Base-by-base conservation (phyloP, 2,329 filamentous ascomycete genomes). In the Hansfordia pulvinata region DNA sequence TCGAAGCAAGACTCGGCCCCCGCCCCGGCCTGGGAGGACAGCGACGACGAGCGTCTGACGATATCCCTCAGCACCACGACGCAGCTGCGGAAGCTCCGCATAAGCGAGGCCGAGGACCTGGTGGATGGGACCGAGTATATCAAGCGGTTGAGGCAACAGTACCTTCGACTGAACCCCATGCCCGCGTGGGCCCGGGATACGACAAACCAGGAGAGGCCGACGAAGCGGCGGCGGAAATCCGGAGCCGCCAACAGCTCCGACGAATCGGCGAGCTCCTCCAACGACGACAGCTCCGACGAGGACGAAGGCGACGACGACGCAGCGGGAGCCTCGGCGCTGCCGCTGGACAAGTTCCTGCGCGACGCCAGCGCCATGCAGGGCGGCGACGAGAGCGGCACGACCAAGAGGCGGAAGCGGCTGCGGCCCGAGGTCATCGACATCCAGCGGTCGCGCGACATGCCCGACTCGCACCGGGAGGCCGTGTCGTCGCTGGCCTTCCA, bases 351-450 rank as follows among this genome's bases (percentile, higher is more conserved):
- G 39, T 70, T 94, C 36, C 67, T 96, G 13, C 80, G 84, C 46
- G 74, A 82, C 40, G 72, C 78, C 18, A 69, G 69, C 25, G 67
- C 72, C 19, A 62, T 94, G 25, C 74, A 69, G 17, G 64, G 62
- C 10, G 45, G 54, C 13, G 59, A 57, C 12, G 54, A 55, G 4
- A 42, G 56, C 12, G 80, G 72, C 50, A 69, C 68, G 46, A 69
- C 74, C 41, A 84, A 79, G 45, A n/a, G n/a, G n/a, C n/a, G n/a
- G n/a, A n/a, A n/a, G n/a, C n/a, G n/a, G n/a, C 62, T 96, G 32
- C 76, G 82, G 28, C 81, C 88, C 21, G 88, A 93, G 53, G 76
- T 84, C 23, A 65, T 98, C 39, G 81, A 92, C 49, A 93, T 98
- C 35, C 83, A 93, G 50, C 74, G 84, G 41, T 73, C 83, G 35